Percentiles rank a stretch among this genome's conserved stretches.
Conservation (phyloP, 306 rosid genomes). For the Trichosanthes truncata region DNA sequence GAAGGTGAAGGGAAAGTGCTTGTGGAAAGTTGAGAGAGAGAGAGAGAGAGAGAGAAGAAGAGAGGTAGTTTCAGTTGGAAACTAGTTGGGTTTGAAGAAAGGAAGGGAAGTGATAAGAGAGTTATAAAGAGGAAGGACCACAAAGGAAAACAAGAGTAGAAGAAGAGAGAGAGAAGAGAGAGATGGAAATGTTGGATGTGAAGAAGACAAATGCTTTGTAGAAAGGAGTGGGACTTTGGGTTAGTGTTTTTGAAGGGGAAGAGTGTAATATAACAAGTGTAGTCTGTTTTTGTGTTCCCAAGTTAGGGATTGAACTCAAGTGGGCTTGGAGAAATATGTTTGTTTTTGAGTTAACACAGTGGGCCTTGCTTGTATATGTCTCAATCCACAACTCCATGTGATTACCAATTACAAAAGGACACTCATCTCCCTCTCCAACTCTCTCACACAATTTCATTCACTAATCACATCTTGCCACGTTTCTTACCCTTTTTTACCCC, state of each 20-base stretch:
- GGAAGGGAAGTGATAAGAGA: conserved; percentile 43
- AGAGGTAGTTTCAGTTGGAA: neutral
- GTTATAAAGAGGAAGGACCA: conserved; percentile 69
- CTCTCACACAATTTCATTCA: neutral
- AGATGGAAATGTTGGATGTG: conserved; percentile 66
- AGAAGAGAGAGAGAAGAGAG: conserved; percentile 11
- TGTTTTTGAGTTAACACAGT: conserved; percentile 64
- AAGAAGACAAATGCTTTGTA: conserved; percentile 67
- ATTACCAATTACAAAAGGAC: conserved; percentile 27
- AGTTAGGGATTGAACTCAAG: conserved; percentile 68
- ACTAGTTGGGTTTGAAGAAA: neutral
- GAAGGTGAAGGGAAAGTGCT: neutral
- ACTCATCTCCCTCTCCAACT: conserved; percentile 13
- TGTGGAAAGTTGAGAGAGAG: neutral
- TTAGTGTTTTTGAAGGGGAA: conserved; percentile 18
- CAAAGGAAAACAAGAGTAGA: conserved; percentile 15
- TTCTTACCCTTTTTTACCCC: neutral
- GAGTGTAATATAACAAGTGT: conserved; percentile 15
- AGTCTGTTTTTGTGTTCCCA: conserved; percentile 55
- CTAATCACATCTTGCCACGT: conserved; percentile 30
- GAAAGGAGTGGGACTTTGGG: too few species aligned
- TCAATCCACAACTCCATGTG: conserved; percentile 71
- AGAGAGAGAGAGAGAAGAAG: neutral
- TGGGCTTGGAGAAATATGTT: conserved; percentile 52
- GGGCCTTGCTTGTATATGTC: conserved; percentile 83